phyloP scores from a whole-genome alignment of 345 rosid genomes.

The Conringia planisiliqua region DNA sequence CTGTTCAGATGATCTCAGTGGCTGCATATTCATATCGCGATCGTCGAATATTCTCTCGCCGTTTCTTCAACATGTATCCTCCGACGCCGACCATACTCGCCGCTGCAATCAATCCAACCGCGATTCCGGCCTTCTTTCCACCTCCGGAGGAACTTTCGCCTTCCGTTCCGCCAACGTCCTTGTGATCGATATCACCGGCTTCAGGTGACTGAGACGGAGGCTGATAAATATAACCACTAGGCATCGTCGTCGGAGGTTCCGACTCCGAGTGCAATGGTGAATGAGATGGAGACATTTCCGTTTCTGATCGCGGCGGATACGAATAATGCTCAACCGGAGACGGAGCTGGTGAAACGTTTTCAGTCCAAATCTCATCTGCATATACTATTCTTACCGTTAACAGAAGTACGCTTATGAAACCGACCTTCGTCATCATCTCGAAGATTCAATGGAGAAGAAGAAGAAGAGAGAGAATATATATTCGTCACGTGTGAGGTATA shows the following conservation, averaged over 20 bases:
- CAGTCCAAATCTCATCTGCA: neutral
- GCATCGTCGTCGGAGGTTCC: neutral
- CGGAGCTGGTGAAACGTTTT: constrained; percentile 10
- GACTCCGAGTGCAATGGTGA: neutral
- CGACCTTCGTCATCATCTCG: neutral
- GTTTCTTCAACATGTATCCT: constrained; percentile 57
- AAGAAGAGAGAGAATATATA: neutral
- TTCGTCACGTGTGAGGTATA: neutral
- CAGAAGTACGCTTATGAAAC: neutral
- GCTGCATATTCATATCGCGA: constrained; percentile 49
- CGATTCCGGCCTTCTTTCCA: constrained; percentile 65
- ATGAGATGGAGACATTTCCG: constrained; percentile 12
- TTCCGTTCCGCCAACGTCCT: constrained; percentile 6
- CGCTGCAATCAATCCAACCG: constrained; percentile 44
- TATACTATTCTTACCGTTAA: neutral
- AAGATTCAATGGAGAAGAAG: neutral
- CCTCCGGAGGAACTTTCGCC: constrained; percentile 24
- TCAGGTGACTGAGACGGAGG: constrained; percentile 37
- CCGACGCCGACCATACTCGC: constrained; percentile 49
- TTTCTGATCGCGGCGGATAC: neutral
- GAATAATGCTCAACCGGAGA: neutral
- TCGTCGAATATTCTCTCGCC: constrained; percentile 61
- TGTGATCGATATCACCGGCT: constrained; percentile 36
- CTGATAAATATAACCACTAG: neutral
- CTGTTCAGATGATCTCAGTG: constrained; percentile 48